phyloP scores from a whole-genome alignment of 139 green algal species.

The Chlorella sorokiniana region DNA sequence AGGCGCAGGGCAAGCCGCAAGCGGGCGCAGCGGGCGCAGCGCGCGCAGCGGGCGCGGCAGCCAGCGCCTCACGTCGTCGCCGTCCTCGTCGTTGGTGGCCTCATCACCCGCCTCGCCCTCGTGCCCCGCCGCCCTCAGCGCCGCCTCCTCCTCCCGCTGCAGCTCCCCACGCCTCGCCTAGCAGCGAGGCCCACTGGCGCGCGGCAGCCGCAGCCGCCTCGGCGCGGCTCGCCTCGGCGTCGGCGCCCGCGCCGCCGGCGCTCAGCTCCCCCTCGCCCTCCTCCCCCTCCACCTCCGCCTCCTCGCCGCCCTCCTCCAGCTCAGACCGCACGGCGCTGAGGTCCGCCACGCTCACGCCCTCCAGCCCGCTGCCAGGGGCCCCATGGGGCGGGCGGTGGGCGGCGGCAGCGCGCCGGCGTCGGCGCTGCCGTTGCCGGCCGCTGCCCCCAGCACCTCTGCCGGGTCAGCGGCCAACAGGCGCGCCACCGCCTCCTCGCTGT shows the following conservation, averaged over 20 bases:
- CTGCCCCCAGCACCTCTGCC: constrained; percentile 20
- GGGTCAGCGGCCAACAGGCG: constrained; percentile 41
- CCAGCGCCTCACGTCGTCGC: constrained; percentile 8
- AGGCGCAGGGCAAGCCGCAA: too few species aligned
- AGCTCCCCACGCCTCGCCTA: constrained; percentile 58
- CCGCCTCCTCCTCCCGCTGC: constrained; percentile 55
- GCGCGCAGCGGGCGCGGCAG: too few species aligned
- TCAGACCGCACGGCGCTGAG: constrained; percentile 12
- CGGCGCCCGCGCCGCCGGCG: constrained; percentile 1
- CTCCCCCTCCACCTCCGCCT: constrained; percentile 46
- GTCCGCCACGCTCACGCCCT: constrained; percentile 27
- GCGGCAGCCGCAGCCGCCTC: constrained; percentile 39
- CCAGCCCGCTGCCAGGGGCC: constrained; percentile 29
- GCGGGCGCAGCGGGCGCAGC: too few species aligned
- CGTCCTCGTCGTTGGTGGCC: constrained; percentile 14
- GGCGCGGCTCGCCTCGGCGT: constrained; percentile 27
- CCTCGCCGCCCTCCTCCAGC: constrained; percentile 48
- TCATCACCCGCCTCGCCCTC: not conserved
- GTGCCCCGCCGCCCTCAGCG: constrained; percentile 13
- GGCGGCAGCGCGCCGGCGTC: not conserved
- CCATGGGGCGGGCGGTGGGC: constrained; percentile 20
- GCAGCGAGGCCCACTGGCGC: constrained; percentile 66
- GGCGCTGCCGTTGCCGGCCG: not conserved
- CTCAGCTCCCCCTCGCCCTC: constrained; percentile 29
- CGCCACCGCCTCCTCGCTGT: constrained; percentile 36